Evolutionary conservation across 106 monocot genomes (phyloP).

Genomic region (Amphibolis antarctica): DNA sequence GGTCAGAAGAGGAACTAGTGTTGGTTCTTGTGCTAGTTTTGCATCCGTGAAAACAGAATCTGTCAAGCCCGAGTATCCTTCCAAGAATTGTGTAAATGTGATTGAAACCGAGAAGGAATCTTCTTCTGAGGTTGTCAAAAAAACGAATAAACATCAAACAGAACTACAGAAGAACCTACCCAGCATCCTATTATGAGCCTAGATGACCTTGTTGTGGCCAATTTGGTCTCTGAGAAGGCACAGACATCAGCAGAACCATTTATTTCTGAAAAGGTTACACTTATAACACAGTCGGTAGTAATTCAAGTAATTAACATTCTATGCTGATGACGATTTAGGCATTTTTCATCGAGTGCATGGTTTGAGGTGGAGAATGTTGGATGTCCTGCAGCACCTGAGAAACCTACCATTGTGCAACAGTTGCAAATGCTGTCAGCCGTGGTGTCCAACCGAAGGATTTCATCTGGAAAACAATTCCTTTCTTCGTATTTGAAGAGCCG

Average conservation of each 20-base stretch:
- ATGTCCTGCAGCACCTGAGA: slow-evolving; percentile 25
- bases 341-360: slow-evolving; percentile 94
- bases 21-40: neutral
- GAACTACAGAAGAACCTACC: slow-evolving; percentile 15
- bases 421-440: slow-evolving; percentile 20
- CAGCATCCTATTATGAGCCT: too few species aligned
- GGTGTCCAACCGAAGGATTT: slow-evolving; percentile 45
- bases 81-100: slow-evolving; percentile 32
- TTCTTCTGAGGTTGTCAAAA: neutral
- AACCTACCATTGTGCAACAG: slow-evolving; percentile 6
- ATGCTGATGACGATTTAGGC: slow-evolving; percentile 35
- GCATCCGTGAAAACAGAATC: neutral
- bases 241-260: slow-evolving; percentile 15
- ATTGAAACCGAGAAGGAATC: slow-evolving; percentile 26
- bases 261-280: slow-evolving; percentile 16
- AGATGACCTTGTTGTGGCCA: too few species aligned
- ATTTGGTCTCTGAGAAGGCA: slow-evolving; percentile 20
- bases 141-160: neutral
- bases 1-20: slow-evolving; percentile 5
- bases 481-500: too few species aligned
- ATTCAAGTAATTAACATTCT: slow-evolving; percentile 22
- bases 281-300: slow-evolving; percentile 6
- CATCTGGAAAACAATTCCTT: too few species aligned
- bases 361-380: slow-evolving; percentile 54
- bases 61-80: slow-evolving; percentile 25